These are phyloP conservation scores for Breviolum minutum DNA, from an alignment of 73 alveolate species.

Conservation along the genomic window DNA sequence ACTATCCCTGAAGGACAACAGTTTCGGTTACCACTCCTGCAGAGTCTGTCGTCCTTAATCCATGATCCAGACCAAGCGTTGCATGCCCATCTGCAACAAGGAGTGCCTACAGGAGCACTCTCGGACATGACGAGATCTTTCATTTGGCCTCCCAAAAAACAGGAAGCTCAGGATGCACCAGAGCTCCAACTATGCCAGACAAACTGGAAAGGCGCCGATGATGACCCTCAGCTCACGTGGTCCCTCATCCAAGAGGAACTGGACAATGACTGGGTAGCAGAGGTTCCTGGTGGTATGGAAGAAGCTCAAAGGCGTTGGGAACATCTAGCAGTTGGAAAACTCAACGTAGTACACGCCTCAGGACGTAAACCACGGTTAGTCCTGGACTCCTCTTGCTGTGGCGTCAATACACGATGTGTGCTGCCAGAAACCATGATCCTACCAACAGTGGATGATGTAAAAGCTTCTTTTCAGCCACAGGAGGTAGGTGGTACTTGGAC, in stretches of 20 bases:
- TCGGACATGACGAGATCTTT: not conserved
- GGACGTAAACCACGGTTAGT: not conserved
- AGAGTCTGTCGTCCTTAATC: not conserved
- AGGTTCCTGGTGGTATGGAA: not conserved
- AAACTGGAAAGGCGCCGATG: not conserved
- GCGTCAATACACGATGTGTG: too few species aligned
- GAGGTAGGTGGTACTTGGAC: too few species aligned
- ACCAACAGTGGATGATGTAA: too few species aligned
- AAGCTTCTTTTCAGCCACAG: too few species aligned
- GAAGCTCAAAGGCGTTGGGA: not conserved
- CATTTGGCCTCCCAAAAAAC: not conserved
- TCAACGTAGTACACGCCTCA: not conserved
- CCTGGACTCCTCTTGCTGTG: too few species aligned
- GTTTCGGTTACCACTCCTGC: not conserved
- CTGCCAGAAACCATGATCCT: too few species aligned
- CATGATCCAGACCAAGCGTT: not conserved
- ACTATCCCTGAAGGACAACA: not conserved
- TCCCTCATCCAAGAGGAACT: not conserved
- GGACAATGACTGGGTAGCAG: not conserved
- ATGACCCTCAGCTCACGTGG: not conserved
- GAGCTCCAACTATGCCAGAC: not conserved
- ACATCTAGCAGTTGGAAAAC: not conserved
- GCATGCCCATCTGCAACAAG: not conserved
- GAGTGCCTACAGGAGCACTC: not conserved
- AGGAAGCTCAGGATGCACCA: not conserved